Evolutionary conservation across 202 grass and related monocot species (phyloP).

Genomic region (Saccharum hybrid): DNA sequence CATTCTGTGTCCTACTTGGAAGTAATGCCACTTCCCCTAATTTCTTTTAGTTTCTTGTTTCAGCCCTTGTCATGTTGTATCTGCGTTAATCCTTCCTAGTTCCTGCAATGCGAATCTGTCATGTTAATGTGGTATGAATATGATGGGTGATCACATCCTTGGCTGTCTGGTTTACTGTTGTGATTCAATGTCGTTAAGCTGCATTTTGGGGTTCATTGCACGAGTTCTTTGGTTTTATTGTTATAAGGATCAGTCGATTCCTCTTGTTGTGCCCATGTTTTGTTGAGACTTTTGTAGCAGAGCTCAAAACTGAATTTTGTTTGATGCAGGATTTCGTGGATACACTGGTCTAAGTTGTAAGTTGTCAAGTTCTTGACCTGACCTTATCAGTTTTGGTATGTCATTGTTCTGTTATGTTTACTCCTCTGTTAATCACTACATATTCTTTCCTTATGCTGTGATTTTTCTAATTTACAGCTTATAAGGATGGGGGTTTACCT

Average conservation of each 20-base stretch:
- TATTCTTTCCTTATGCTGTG: slow-evolving; percentile 1
- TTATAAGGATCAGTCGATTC: not conserved
- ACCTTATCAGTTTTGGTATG: slow-evolving; percentile 34
- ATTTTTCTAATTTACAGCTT: slow-evolving; percentile 37
- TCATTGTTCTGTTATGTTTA: slow-evolving; percentile 32
- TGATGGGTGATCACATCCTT: slow-evolving; percentile 12
- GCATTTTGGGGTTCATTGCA: slow-evolving; percentile 9
- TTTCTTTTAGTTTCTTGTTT: slow-evolving; percentile 14
- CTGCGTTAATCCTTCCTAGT: slow-evolving; percentile 19
- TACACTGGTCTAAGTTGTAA: slow-evolving; percentile 27
- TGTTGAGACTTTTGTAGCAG: slow-evolving; percentile 3
- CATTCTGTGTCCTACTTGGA: slow-evolving; percentile 20
- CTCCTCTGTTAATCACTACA: not conserved
- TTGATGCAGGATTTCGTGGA: slow-evolving; percentile 2
- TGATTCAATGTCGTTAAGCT: not conserved
- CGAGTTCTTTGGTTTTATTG: not conserved
- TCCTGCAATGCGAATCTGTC: not conserved
- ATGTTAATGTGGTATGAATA: slow-evolving; percentile 12
- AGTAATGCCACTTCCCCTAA: slow-evolving; percentile 11
- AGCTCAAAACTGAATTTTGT: not conserved
- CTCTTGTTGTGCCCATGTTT: not conserved
- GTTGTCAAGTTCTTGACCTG: slow-evolving; percentile 1
- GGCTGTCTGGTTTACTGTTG: slow-evolving; percentile 7
- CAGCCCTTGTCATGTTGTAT: slow-evolving; percentile 20
- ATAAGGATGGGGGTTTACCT: slow-evolving; percentile 89